Evolutionary conservation across 176 grass and related monocot species (phyloP), one percentile per base, ranked within the genome.

Genomic region (Hyparrhenia diplandra): DNA sequence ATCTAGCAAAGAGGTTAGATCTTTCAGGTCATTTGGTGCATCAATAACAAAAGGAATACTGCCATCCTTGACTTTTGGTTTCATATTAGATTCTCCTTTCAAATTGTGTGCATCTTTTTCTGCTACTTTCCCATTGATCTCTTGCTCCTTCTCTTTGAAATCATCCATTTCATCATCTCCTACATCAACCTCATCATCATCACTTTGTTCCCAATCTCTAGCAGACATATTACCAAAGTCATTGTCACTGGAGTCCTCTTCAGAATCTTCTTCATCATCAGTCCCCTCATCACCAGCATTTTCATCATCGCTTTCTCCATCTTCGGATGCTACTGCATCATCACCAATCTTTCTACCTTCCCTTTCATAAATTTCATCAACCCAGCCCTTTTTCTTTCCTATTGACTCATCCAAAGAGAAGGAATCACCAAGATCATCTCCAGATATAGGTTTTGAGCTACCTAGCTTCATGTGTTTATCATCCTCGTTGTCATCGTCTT

Each of bases 351-450:
- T 67, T 76, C 78, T 82, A 85, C 83, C 84, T 80, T 85, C 87
- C 35, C 67, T 89, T 75, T 84, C 87, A 82, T 86, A 87, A 57
- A 94, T 97, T 78, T 80, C 85, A 52, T 97, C 83, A 76, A 90
- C 72, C 89, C 89, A 97, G 2, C 91, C 85, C 31, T 79, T 95
- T 88, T 89, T 84, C 63, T 70, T 83, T 73, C n/a, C 25, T 74
- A 42, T 18, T 35, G 84, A 71, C 35, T 89, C 66, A 51, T 84
- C 86, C 37, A 85, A 63, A 61, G 85, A 77, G 61, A 95, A 95
- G 28, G 92, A 93, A 43, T 95, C 95, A 23, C 95, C 92, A 89
- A 98, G 92, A 93, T 93, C 95, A 65, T 98, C 95, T 20, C 95
- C 95, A 76, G 92, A 98, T 57, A 90, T 79, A 87, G 74, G 64